Evolutionary conservation across 208 protist genomes (phyloP), one percentile per base, ranked within the genome.

Genomic region (Wallacemonas sp.): DNA sequence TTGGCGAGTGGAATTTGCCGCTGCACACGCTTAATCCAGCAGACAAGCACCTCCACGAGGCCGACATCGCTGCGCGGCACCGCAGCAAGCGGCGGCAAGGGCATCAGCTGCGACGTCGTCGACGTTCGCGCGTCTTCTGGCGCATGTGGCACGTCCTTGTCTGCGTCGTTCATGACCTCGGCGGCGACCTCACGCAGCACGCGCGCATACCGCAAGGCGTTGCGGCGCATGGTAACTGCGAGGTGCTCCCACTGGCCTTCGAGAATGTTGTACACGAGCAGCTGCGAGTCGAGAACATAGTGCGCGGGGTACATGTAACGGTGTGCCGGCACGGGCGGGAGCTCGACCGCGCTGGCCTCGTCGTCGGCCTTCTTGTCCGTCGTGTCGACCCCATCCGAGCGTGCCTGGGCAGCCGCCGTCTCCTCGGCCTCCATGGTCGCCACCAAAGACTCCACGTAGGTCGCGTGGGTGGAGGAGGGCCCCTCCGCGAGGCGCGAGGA

Each of bases 11-110:
- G 69, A 31, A 73, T 72, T 25, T 63, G 55, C 32, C 72, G 70
- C 57, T 84, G 61, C 8, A 65, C 74, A 4, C 70, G 67, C 70
- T 82, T 89, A 29, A 89, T 77, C 83, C 83, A 89, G 57, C 67
- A 82, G 3, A 89, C 63, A 31, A 89, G 52, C 46, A 86, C 67
- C 12, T 78, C 69, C 26, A 76, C 78, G n/a, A 84, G 52, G 14
- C 22, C 29, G 18, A 70, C 61, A 5, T 62, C 55, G 3, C 20
- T n/a, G n/a, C 10, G 26, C 5, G 5, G 22, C 10, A 33, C 44
- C 44, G 44, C 44, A 12, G 8, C 44, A 18, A 39, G 50, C 50
- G 50, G 26, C 1, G 16, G 25, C 50, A 41, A 22, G 8, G 14
- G 1, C 31, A 22, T 5, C 50, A 33, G 50, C 26, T 12, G 29